Base-by-base conservation (phyloP, 805 yeast genomes). In the Millerozyma miso region DNA sequence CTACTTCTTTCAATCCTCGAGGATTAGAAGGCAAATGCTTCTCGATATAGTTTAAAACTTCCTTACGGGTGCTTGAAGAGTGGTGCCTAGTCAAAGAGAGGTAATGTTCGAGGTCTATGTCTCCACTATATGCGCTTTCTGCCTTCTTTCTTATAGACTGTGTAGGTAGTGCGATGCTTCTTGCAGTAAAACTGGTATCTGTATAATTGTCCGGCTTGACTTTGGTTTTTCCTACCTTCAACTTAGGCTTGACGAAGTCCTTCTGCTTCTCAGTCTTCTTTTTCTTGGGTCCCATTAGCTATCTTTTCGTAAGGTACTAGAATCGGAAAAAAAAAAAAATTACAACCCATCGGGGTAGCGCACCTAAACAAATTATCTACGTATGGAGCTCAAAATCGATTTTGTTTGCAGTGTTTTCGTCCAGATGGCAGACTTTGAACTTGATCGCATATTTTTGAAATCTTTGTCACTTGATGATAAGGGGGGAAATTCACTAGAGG, bases 181-280 rank as follows among this genome's bases (percentile, higher is more conserved):
- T 85, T 8, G 96, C 81, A 35, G 76, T 77, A 65, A 91, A 91
- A 0, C 95, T 83, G 0, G 96, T 88, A 51, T 85, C 91, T 3
- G 99, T 93, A 44, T 75, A 79, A 58, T 88, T 88, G 15, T 80
- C 77, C 4, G 89, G 80, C 48, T 79, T 79, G 4, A 81, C 79
- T 15, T 79, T 78, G 2, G 84, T 70, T 62, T 93, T 93, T 43
- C 99, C 99, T 29, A 93, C 97, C 55, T 77, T 84, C 40, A 93
- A 76, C 69, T 88, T 91, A 45, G 80, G 73, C 61, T 88, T 88
- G 40, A 66, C 73, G 59, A 86, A 86, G 56, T 86, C 95, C 63
- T 83, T 84, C 57, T 72, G 73, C 67, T 84, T 86, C 47, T 82
- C 82, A 34, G 71, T 65, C 64, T 69, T 75, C 67, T 80, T 84